Percentiles rank a stretch among this genome's conserved stretches.
These are phyloP conservation scores for Leccinum sublutescens DNA, from an alignment of 768 basidiomycete species.

Conservation along the genomic window DNA sequence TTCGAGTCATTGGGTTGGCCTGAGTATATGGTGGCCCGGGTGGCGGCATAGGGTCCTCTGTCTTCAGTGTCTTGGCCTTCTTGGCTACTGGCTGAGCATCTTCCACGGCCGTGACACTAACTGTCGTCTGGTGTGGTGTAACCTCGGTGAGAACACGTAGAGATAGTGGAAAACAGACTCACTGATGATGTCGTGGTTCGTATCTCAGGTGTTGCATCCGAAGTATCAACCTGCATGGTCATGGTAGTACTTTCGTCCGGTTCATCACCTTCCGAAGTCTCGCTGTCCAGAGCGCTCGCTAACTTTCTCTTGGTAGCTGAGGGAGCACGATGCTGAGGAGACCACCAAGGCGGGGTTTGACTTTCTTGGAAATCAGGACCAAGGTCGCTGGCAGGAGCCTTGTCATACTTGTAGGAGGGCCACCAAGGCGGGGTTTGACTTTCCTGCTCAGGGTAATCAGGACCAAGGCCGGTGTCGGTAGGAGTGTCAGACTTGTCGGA, in stretches of 20 bases:
- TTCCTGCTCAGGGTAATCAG: background rate
- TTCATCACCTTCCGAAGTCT: background rate
- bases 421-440: background rate
- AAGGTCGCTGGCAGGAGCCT: no score
- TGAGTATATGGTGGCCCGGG: background rate
- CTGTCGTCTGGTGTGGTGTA: background rate
- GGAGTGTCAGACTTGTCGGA: background rate
- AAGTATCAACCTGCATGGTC: no score
- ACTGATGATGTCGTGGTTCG: background rate
- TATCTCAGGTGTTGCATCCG: background rate
- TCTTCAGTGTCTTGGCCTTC: background rate
- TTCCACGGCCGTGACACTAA: background rate
- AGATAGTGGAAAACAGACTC: background rate
- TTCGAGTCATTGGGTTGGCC: background rate
- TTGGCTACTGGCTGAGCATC: background rate
- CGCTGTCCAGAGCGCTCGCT: background rate
- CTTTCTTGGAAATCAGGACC: no score
- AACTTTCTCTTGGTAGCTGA: constrained; percentile 1
- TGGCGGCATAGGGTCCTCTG: background rate
- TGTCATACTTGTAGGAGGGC: no score
- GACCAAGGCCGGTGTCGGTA: no score
- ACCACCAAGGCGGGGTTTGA: no score
- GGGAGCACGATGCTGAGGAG: background rate
- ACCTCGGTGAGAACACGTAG: no score
- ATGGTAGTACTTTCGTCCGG: no score